These are phyloP conservation scores for Narthecium ossifragum DNA, from an alignment of 106 monocot species.

Conservation along the genomic window DNA sequence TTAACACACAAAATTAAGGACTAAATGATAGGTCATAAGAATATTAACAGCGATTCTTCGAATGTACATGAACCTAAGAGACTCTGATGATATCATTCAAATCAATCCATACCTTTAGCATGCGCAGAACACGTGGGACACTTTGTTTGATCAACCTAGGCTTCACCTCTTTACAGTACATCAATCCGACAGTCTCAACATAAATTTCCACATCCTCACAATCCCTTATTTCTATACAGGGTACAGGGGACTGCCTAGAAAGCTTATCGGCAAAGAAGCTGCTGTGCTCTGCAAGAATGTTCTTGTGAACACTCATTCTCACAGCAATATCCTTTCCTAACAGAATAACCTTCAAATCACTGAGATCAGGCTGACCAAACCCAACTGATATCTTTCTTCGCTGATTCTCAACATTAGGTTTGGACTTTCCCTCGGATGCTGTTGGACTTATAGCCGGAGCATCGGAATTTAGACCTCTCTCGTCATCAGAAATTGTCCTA, in stretches of 20 bases:
- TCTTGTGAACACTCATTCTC: slow-evolving; percentile 84
- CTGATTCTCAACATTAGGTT: slow-evolving; percentile 22
- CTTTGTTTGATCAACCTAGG: slow-evolving; percentile 82
- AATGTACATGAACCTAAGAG: too few species aligned
- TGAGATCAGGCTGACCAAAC: slow-evolving; percentile 76
- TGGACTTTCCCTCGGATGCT: slow-evolving; percentile 29
- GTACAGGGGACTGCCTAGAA: slow-evolving; percentile 42
- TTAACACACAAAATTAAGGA: not conserved
- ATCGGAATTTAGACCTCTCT: slow-evolving; percentile 25
- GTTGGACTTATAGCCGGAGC: slow-evolving; percentile 18
- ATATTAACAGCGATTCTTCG: too few species aligned
- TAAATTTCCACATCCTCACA: slow-evolving; percentile 99
- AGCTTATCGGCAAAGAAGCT: slow-evolving; percentile 70
- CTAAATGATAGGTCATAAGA: not conserved
- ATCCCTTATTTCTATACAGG: slow-evolving; percentile 56
- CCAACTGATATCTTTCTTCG: slow-evolving; percentile 86
- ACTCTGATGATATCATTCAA: too few species aligned
- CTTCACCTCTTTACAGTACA: slow-evolving; percentile 92
- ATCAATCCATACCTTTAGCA: slow-evolving; percentile 62
- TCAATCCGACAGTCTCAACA: slow-evolving; percentile 91
- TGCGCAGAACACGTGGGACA: slow-evolving; percentile 77
- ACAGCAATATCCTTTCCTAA: slow-evolving; percentile 84
- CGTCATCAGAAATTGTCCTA: slow-evolving; percentile 47
- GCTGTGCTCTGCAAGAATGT: slow-evolving; percentile 64
- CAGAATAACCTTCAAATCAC: slow-evolving; percentile 79